phyloP scores from a whole-genome alignment of 352 stramenopile species.

The Phytophthora capsici region DNA sequence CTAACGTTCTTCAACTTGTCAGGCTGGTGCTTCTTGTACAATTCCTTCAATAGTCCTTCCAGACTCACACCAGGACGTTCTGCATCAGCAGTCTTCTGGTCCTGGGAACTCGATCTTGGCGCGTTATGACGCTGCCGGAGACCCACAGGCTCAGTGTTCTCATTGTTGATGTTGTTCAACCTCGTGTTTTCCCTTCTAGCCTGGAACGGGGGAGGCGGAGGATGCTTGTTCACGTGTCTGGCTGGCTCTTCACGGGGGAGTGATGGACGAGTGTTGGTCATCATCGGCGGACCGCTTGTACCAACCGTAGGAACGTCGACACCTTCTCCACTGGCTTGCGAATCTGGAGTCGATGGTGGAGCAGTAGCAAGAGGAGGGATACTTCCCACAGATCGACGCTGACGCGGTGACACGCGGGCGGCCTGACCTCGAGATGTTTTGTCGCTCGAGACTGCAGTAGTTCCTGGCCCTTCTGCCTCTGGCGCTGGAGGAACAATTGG shows the following conservation, averaged over 20 bases:
- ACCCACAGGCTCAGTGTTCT: constrained; percentile 17
- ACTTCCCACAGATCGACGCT: constrained; percentile 14
- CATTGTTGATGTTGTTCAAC: too few relatives aligned
- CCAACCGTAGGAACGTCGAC: neutral
- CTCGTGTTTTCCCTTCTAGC: constrained; percentile 8
- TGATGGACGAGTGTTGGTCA: constrained; percentile 10
- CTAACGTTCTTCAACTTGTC: constrained; percentile 74
- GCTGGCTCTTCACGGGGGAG: constrained; percentile 6
- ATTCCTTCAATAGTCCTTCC: constrained; percentile 59
- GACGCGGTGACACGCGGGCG: constrained; percentile 4
- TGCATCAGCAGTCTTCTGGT: constrained; percentile 2
- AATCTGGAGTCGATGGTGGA: constrained; percentile 8
- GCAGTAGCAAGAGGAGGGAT: constrained; percentile 8
- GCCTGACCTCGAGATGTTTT: constrained; percentile 4
- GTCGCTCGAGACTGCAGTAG: neutral
- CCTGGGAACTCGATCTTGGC: constrained; percentile 5
- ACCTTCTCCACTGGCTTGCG: constrained; percentile 10
- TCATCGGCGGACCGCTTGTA: constrained; percentile 5
- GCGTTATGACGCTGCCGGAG: constrained; percentile 36
- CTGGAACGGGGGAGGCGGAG: constrained; percentile 1
- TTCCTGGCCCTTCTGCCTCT: neutral
- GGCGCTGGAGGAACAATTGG: too few relatives aligned
- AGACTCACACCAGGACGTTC: constrained; percentile 45
- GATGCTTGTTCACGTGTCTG: neutral
- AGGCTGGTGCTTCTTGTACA: constrained; percentile 82